Conservation (phyloP, 768 basidiomycete species). For the Chiua virens region DNA sequence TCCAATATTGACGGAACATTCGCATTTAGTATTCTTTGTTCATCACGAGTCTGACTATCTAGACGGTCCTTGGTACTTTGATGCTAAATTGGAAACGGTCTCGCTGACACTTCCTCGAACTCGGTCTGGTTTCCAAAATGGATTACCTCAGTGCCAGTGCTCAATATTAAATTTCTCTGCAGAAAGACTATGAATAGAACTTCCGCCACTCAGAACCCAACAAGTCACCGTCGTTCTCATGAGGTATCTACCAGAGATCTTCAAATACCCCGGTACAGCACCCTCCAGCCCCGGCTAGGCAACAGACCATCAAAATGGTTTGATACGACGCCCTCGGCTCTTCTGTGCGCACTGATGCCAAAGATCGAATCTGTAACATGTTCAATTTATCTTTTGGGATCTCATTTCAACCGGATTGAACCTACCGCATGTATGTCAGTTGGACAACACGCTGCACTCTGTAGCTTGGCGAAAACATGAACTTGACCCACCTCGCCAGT, state of each 20-base stretch:
- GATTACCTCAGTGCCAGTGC: no score
- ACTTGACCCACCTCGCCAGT: not conserved
- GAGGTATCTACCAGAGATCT: not conserved
- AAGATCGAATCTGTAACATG: constrained; percentile 1
- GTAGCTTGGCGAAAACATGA: no score
- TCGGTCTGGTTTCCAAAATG: no score
- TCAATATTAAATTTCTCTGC: no score
- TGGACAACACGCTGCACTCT: no score
- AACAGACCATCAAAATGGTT: not conserved
- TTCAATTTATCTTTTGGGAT: constrained; percentile 3
- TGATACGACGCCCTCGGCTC: constrained; percentile 19
- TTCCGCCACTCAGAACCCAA: not conserved
- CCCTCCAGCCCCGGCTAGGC: not conserved
- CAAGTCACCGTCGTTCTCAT: not conserved
- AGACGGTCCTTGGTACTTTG: not conserved
- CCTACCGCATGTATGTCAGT: not conserved
- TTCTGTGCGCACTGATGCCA: constrained; percentile 2
- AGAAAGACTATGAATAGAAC: not conserved
- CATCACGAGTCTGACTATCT: not conserved
- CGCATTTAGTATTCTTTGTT: not conserved
- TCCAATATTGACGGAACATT: not conserved
- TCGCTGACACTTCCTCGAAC: no score
- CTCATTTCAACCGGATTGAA: constrained; percentile 5
- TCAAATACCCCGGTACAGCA: constrained; percentile 3
- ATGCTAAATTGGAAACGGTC: not conserved